Conservation (phyloP, 116 monocot species). For the Zostera marina region DNA sequence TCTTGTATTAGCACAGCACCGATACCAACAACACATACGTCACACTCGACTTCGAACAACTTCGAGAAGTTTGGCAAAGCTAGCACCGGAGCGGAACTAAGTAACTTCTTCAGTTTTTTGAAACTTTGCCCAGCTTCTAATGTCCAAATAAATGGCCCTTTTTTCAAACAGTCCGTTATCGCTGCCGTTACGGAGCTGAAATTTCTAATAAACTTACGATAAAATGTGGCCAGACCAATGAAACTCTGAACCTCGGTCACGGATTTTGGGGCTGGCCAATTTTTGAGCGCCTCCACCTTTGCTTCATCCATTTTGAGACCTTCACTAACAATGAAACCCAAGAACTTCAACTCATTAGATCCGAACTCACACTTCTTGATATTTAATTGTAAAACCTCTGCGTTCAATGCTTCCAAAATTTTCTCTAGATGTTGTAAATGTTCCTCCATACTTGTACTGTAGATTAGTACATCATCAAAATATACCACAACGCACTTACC, state of each 20-base stretch:
- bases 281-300: not conserved
- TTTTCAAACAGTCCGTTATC: not conserved
- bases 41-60: too few relatives aligned
- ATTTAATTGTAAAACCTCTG: not conserved
- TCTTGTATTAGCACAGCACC: too few relatives aligned
- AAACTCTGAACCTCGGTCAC: constrained; percentile 5
- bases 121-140: not conserved
- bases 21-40: too few relatives aligned
- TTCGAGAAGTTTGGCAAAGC: too few relatives aligned
- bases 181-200: not conserved
- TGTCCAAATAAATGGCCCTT: not conserved
- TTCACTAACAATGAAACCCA: not conserved
- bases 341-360: not conserved
- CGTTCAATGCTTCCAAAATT: not conserved
- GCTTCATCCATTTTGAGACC: constrained; percentile 4
- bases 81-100: not conserved
- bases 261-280: not conserved
- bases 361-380: constrained; percentile 1
- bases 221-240: constrained; percentile 2
- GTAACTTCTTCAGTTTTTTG: not conserved
- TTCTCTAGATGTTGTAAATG: not conserved
- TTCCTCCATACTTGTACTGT: not conserved
- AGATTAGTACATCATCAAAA: too few relatives aligned
- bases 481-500: constrained; percentile 2
- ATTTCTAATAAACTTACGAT: constrained; percentile 3